Evolutionary conservation across 2,329 filamentous ascomycete species (phyloP), one percentile per base, ranked within the genome.

Genomic region (Calonectria montana): DNA sequence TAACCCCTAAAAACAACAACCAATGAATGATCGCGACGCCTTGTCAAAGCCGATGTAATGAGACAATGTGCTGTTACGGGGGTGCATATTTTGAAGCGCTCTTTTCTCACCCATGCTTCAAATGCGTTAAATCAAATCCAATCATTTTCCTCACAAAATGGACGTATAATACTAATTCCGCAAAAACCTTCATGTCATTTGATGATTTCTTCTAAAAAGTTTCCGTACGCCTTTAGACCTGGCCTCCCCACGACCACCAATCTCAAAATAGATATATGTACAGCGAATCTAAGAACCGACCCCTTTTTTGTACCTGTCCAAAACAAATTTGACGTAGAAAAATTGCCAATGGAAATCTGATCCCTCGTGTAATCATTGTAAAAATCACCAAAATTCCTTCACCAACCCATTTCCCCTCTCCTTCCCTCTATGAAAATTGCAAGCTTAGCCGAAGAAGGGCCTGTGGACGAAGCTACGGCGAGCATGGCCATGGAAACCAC

Each of bases 371-470:
- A 43, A 50, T 37, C 63, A 53, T 53, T 18, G 48, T 53, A 53
- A 25, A 31, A 27, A 21, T n/a, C n/a, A 43, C 29, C 48, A 48
- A 35, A 7, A 12, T 18, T n/a, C 39, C 41, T 29, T 50, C 9
- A 21, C 31, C 23, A 12, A 12, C 23, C 29, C 37, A 10, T 53
- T 43, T 37, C 13, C n/a, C 15, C 18, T 13, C 16, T 2, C 45
- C 25, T 9, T 29, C 9, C 9, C 21, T 25, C n/a, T 16, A 2
- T 27, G n/a, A 18, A 25, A 29, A 15, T 5, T 16, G 12, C 29
- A 18, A n/a, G 18, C 48, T 79, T 69, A 80, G 23, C 67, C 73
- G 25, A 74, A 50, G 67, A 76, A 76, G 62, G 72, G 69, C 71
- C 67, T 75, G 65, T 69, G 50, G 25, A 71, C 48, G 65, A 72